These are phyloP conservation scores for Conticribra guillardii DNA, from an alignment of 108 stramenopile species.

Conservation along the genomic window DNA sequence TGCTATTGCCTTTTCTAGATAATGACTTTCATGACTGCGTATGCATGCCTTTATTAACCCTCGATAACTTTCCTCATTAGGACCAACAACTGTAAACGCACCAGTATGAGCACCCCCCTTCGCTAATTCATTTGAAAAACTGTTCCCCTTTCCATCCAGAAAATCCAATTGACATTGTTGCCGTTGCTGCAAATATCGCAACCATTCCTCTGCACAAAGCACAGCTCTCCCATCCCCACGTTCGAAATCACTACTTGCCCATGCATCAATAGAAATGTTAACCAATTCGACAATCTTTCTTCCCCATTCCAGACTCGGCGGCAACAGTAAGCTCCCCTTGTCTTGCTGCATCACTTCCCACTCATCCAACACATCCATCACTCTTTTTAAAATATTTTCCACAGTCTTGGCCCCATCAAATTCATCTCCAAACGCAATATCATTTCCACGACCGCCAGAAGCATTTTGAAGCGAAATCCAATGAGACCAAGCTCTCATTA, in stretches of 20 bases:
- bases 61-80: slow-evolving; percentile 28
- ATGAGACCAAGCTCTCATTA: slow-evolving; percentile 24
- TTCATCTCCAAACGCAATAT: neutral
- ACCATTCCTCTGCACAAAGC: neutral
- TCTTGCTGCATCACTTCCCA: neutral
- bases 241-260: neutral
- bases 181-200: slow-evolving; percentile 15
- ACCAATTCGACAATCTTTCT: slow-evolving; percentile 18
- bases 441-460: neutral
- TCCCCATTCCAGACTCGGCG: neutral
- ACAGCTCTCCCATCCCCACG: slow-evolving; percentile 1
- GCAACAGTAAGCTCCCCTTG: neutral
- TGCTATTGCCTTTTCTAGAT: slow-evolving; percentile 23
- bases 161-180: no score
- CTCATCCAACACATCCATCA: slow-evolving; percentile 7
- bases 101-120: no score
- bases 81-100: no score
- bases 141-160: neutral
- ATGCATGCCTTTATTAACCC: slow-evolving; percentile 22
- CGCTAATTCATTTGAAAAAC: slow-evolving; percentile 4
- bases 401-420: slow-evolving; percentile 9
- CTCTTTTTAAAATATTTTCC: slow-evolving; percentile 19
- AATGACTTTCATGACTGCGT: neutral
- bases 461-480: slow-evolving; percentile 9
- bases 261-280: slow-evolving; percentile 25